Evolutionary conservation across 768 basidiomycete genomes (phyloP), one percentile per base, ranked within the genome.

Genomic region (Rhodotorula paludigena): DNA sequence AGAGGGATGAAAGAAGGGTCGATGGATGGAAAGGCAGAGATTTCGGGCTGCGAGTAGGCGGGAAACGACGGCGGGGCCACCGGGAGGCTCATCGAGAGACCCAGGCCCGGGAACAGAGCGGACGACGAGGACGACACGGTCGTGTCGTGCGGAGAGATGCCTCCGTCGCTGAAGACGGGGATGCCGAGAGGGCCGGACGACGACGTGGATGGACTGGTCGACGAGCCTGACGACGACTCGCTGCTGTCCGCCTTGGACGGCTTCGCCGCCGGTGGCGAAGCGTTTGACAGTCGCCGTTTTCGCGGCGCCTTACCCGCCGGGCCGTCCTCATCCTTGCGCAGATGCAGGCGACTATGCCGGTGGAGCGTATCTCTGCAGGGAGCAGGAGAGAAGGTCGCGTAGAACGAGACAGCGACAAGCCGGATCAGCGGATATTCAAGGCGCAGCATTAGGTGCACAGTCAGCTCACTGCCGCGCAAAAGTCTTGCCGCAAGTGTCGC

Each of bases 311-410:
- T 72, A n/a, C 28, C 35, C 23, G 57, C 23, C 30, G 63, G 67
- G 1, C 36, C 70, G 12, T 69, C 67, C 18, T 69, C 70, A 5
- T 64, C 63, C 21, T 69, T 66, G 32, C 73, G 58, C 14, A 36
- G 45, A 53, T 76, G 75, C 8, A 76, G 68, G 28, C 71, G 71
- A 0, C 65, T 36, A 42, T 76, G 75, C 1, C 75, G 73, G 47
- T 74, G 74, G 18, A 76, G 63, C 21, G 75, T 76, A 58, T 76
- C 75, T 58, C 75, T 75, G 64, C 36, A n/a, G n/a, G n/a, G 36
- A 16, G 23, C 2, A 25, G 47, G 30, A 30, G 7, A 44, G 21
- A 33, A 36, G 23, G 35, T 12, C 14, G 44, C 32, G 39, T 4
- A 14, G 7, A 3, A 28, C 1, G n/a, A 48, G 44, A 45, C 33